Conservation (phyloP, 768 basidiomycete species). For the Phaeolepiota aurea region DNA sequence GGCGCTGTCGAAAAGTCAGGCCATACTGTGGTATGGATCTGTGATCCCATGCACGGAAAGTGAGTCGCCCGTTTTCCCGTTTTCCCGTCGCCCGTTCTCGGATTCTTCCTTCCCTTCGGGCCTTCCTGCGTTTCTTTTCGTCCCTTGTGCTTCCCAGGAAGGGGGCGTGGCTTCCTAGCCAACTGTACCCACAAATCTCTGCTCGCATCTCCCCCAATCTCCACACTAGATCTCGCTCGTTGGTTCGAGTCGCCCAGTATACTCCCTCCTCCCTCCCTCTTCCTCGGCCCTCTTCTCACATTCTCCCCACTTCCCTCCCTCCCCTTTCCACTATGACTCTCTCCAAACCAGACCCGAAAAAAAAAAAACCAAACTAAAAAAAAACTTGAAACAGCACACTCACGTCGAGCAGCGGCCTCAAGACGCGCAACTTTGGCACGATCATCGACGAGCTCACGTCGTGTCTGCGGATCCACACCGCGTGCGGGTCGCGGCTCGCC, state of each 20-base stretch:
- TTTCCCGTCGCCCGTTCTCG: not conserved
- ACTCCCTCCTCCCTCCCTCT: slow-evolving; percentile 1
- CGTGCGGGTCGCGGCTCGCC: slow-evolving; percentile 66
- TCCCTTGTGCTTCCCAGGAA: no score
- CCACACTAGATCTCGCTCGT: no score
- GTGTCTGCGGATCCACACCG: slow-evolving; percentile 73
- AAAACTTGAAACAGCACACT: slow-evolving; percentile 50
- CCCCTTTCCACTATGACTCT: no score
- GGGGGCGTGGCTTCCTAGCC: not conserved
- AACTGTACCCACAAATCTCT: not conserved
- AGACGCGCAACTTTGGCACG: slow-evolving; percentile 84
- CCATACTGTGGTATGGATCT: slow-evolving; percentile 90
- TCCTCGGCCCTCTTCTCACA: no score
- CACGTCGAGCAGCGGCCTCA: slow-evolving; percentile 72
- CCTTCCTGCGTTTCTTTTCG: no score
- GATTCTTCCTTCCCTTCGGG: not conserved
- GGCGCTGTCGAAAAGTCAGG: slow-evolving; percentile 66
- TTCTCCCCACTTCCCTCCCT: no score
- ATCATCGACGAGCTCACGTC: slow-evolving; percentile 84
- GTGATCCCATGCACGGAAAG: slow-evolving; percentile 99
- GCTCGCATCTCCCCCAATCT: not conserved
- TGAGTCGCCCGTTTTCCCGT: slow-evolving; percentile 27
- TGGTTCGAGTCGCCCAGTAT: no score
- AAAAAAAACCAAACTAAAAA: no score
- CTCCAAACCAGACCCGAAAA: no score